Evolutionary conservation across 306 rosid species (phyloP).

Genomic region (Cucurbita ficifolia): DNA sequence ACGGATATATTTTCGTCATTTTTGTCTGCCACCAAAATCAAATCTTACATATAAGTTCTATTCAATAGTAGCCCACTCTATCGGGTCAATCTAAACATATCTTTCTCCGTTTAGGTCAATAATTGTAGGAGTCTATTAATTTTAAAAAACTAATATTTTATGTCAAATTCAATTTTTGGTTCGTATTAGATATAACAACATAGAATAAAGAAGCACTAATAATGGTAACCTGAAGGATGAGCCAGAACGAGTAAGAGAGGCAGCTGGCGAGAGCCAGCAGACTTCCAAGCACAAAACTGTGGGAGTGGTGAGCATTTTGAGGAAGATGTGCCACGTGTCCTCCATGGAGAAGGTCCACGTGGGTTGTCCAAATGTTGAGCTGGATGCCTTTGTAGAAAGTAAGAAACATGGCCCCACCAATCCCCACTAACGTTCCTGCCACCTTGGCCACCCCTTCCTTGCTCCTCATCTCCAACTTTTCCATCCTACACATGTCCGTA

Average conservation of each 20-base stretch:
- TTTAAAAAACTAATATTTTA: too few relatives aligned
- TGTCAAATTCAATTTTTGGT: too few relatives aligned
- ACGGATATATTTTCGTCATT: constrained; percentile 41
- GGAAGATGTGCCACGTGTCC: constrained; percentile 6
- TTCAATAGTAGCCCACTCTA: too few relatives aligned
- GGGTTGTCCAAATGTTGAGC: constrained; percentile 38
- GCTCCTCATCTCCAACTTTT: constrained; percentile 23
- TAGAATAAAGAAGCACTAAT: too few relatives aligned
- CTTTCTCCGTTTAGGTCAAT: too few relatives aligned
- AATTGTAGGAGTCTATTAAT: too few relatives aligned
- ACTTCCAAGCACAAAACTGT: constrained; percentile 9
- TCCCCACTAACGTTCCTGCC: constrained; percentile 42
- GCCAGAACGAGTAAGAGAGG: constrained; percentile 17
- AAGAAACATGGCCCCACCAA: constrained; percentile 63
- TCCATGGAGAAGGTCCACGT: constrained; percentile 31
- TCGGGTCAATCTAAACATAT: too few relatives aligned
- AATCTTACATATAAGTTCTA: too few relatives aligned
- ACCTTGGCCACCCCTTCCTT: constrained; percentile 44
- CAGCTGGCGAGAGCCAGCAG: constrained; percentile 16
- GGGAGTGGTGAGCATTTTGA: neutral
- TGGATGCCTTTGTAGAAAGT: constrained; percentile 40
- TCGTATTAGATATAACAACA: too few relatives aligned
- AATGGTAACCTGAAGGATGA: constrained; percentile 26
- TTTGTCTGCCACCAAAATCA: constrained; percentile 25
- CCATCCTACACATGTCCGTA: constrained; percentile 19